phyloP scores from a whole-genome alignment of 495 filamentous ascomycete species.

The Penicillium lagena region DNA sequence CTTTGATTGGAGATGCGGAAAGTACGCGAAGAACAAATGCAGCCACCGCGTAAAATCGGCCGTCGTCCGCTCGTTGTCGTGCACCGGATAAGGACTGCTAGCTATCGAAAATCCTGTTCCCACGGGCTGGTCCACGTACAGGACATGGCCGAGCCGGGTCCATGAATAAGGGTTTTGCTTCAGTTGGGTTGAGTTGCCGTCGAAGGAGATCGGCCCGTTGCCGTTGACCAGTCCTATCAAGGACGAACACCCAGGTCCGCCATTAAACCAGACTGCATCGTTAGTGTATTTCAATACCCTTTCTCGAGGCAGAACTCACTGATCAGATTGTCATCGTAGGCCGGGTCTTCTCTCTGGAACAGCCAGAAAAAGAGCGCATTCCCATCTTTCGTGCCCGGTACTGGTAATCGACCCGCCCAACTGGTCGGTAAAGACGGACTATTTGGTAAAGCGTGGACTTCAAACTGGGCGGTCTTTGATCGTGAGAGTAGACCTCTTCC shows the following conservation, averaged over 20 bases:
- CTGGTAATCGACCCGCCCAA: conserved; percentile 35
- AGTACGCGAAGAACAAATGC: conserved; percentile 24
- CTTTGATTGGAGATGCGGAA: conserved; percentile 27
- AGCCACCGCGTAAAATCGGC: conserved; percentile 31
- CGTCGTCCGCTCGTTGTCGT: conserved; percentile 23
- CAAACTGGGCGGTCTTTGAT: conserved; percentile 15
- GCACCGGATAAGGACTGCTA: conserved; percentile 20
- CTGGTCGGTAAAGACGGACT: conserved; percentile 24
- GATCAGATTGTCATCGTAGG: conserved; percentile 30
- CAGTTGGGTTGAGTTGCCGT: conserved; percentile 19
- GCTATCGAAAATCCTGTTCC: conserved; percentile 33
- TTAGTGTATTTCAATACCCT: background rate
- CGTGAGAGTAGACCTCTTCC: conserved; percentile 1
- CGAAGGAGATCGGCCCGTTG: conserved; percentile 24
- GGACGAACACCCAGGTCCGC: conserved; percentile 62
- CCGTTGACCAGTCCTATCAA: conserved; percentile 51
- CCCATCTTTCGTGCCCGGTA: conserved; percentile 22
- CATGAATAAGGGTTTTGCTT: conserved; percentile 29
- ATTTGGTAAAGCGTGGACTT: conserved; percentile 24
- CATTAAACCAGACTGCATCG: conserved; percentile 56
- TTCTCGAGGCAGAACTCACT: conserved; percentile 11
- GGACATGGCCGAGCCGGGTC: conserved; percentile 32
- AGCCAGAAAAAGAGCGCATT: conserved; percentile 40
- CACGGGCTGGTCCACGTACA: conserved; percentile 39
- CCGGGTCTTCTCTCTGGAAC: conserved; percentile 24